phyloP scores from a whole-genome alignment of 805 yeast genomes.

The Barnettozyma populi region DNA sequence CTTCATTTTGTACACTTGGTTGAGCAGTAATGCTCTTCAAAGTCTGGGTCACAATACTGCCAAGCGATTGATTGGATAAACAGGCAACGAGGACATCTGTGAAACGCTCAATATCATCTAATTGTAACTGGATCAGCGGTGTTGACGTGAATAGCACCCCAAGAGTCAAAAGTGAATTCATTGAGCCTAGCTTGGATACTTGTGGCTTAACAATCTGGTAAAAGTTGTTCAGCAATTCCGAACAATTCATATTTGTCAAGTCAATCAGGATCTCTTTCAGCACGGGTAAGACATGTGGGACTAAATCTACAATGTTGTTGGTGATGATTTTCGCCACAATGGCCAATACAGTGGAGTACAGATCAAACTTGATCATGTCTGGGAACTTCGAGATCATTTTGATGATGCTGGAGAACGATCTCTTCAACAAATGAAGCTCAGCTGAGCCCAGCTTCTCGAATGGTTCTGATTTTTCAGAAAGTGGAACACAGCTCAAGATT shows the following conservation, averaged over 20 bases:
- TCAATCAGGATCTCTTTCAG: slow-evolving; percentile 40
- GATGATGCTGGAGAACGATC: slow-evolving; percentile 46
- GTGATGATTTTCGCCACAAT: slow-evolving; percentile 35
- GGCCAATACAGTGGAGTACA: slow-evolving; percentile 64
- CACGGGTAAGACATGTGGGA: slow-evolving; percentile 48
- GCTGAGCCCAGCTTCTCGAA: slow-evolving; percentile 9
- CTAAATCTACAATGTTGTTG: slow-evolving; percentile 31
- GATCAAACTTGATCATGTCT: slow-evolving; percentile 59
- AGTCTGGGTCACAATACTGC: slow-evolving; percentile 51
- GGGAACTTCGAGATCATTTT: slow-evolving; percentile 64
- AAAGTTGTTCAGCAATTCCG: slow-evolving; percentile 29
- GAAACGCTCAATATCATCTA: slow-evolving; percentile 33
- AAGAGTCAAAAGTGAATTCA: slow-evolving; percentile 37
- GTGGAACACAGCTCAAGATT: slow-evolving; percentile 54
- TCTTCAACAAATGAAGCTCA: slow-evolving; percentile 41
- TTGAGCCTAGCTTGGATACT: slow-evolving; percentile 24
- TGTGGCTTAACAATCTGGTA: slow-evolving; percentile 31
- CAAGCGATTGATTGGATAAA: slow-evolving; percentile 30
- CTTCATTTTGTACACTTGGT: slow-evolving; percentile 27
- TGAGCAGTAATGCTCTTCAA: slow-evolving; percentile 47
- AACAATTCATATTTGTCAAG: slow-evolving; percentile 28
- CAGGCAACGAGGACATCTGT: slow-evolving; percentile 31
- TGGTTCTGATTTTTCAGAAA: slow-evolving; percentile 38
- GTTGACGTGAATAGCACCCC: slow-evolving; percentile 41
- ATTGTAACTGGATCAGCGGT: slow-evolving; percentile 28